Evolutionary conservation across 345 rosid species (phyloP).

Genomic region (Microthlaspi erraticum): DNA sequence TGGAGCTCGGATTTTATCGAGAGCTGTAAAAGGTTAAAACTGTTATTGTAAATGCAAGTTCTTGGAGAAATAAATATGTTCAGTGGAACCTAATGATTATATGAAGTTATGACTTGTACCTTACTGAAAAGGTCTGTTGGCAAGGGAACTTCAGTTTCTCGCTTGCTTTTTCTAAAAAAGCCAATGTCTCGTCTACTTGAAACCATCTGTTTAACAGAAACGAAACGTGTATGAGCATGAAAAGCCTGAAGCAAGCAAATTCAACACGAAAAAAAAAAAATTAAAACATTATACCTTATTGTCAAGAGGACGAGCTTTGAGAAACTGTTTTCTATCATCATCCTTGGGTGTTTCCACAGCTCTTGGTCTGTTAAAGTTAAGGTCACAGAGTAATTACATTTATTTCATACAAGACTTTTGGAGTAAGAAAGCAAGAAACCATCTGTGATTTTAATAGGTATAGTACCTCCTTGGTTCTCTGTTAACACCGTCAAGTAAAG

Average conservation of each 20-base stretch:
- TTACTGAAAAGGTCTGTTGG: constrained; percentile 86
- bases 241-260: neutral
- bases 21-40: constrained; percentile 51
- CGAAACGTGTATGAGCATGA: neutral
- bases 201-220: constrained; percentile 54
- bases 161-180: constrained; percentile 66
- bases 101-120: constrained; percentile 50
- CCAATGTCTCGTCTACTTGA: constrained; percentile 73
- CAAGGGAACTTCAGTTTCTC: constrained; percentile 70
- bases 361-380: constrained; percentile 50
- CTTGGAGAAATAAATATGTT: neutral
- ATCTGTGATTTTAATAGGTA: neutral
- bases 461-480: constrained; percentile 67
- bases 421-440: neutral
- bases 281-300: constrained; percentile 62
- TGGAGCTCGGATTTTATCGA: constrained; percentile 66
- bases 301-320: constrained; percentile 72
- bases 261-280: neutral
- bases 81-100: neutral
- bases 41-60: neutral
- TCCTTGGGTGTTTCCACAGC: constrained; percentile 49
- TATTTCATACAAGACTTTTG: constrained; percentile 20
- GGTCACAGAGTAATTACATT: constrained; percentile 20
- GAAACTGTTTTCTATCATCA: constrained; percentile 50
- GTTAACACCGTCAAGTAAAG: constrained; percentile 51